Evolutionary conservation across 768 basidiomycete genomes (phyloP).

Genomic region (Cystofilobasidium capitatum): DNA sequence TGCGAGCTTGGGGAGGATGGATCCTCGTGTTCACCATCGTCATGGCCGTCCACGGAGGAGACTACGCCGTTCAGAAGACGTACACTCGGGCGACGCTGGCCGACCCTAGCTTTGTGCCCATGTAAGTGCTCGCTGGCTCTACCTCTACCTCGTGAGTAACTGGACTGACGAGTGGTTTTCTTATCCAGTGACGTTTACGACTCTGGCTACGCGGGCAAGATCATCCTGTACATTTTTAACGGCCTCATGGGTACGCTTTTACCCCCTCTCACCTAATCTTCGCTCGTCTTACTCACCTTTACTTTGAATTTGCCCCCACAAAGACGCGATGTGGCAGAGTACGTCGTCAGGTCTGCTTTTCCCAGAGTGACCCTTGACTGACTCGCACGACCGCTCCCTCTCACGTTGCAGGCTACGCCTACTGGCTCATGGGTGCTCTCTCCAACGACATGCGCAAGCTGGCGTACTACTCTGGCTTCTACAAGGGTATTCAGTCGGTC

Average conservation of each 20-base stretch:
- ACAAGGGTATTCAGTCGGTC: constrained; percentile 22
- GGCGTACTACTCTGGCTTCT: constrained; percentile 66
- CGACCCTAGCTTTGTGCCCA: not conserved
- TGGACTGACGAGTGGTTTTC: too few relatives aligned
- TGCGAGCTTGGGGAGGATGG: constrained; percentile 8
- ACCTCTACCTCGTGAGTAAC: too few relatives aligned
- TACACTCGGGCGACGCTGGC: not conserved
- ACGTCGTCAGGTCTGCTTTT: too few relatives aligned
- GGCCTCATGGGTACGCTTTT: constrained; percentile 1
- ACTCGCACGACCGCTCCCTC: not conserved
- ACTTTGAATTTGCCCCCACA: too few relatives aligned
- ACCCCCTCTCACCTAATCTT: not conserved
- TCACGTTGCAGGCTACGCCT: not conserved
- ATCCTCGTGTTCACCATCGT: not conserved
- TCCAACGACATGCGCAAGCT: constrained; percentile 71
- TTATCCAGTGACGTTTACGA: not conserved
- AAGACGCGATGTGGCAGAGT: too few relatives aligned
- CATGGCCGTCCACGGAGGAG: not conserved
- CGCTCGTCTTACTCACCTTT: too few relatives aligned
- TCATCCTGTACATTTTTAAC: constrained; percentile 1
- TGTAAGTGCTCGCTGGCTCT: too few relatives aligned
- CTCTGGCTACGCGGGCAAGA: not conserved
- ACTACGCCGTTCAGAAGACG: not conserved
- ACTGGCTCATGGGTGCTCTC: constrained; percentile 52
- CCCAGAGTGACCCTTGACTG: too few relatives aligned